These are phyloP conservation scores for Tephrocybe sp. DNA, from an alignment of 768 basidiomycete genomes.

Conservation along the genomic window DNA sequence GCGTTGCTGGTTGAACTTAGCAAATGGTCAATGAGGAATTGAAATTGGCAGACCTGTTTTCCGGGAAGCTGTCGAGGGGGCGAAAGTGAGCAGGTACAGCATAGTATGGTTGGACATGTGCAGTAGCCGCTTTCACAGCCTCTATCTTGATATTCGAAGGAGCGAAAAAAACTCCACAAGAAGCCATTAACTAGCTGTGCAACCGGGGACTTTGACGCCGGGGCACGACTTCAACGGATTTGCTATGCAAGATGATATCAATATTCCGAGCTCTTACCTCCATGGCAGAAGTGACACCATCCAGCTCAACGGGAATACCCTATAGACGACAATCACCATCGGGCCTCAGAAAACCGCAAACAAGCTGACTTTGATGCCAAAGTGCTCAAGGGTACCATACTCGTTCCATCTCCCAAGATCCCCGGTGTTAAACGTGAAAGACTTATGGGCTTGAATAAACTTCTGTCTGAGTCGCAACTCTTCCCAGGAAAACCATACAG, in stretches of 20 bases:
- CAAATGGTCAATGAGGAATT: background rate
- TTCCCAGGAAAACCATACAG: too few species aligned
- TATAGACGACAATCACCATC: too few species aligned
- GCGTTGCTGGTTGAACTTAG: constrained; percentile 35
- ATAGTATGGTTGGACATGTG: constrained; percentile 56
- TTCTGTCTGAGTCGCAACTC: background rate
- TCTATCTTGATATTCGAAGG: constrained; percentile 35
- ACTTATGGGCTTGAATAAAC: background rate
- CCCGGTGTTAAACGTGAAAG: constrained; percentile 59
- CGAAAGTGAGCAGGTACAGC: constrained; percentile 51
- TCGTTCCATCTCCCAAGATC: constrained; percentile 50
- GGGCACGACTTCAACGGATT: background rate
- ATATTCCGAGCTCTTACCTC: too few species aligned
- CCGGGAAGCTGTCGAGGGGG: constrained; percentile 45
- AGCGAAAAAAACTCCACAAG: constrained; percentile 57
- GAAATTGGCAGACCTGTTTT: constrained; percentile 41
- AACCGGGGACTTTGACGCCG: constrained; percentile 40
- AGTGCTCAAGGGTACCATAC: constrained; percentile 55
- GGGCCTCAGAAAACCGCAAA: too few species aligned
- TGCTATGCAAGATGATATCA: too few species aligned
- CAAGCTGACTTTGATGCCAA: constrained; percentile 47
- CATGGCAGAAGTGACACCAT: constrained; percentile 60
- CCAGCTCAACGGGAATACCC: constrained; percentile 64
- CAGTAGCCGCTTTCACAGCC: constrained; percentile 39
- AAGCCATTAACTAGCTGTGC: constrained; percentile 51